Evolutionary conservation across 2,329 filamentous ascomycete species (phyloP).

Genomic region (Bipolaris oryzae): DNA sequence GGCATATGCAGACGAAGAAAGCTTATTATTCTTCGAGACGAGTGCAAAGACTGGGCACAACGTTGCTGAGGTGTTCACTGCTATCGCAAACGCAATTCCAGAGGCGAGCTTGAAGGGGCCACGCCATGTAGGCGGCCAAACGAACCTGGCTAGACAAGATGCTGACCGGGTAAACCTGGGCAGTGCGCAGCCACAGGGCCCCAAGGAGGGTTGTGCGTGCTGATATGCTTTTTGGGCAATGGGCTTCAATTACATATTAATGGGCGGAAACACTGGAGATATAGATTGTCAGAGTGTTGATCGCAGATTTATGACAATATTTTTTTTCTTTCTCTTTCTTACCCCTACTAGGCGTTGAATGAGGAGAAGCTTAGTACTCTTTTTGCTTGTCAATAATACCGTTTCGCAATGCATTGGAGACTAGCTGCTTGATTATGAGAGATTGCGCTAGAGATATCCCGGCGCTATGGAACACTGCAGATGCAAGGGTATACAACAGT

Average conservation of each 20-base stretch:
- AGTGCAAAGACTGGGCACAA: constrained; percentile 96
- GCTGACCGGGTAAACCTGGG: constrained; percentile 82
- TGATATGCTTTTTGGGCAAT: constrained; percentile 47
- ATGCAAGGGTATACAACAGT: too few species aligned
- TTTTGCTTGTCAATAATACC: constrained; percentile 2
- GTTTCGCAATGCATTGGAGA: background rate
- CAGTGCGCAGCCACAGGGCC: constrained; percentile 70
- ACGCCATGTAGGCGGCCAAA: constrained; percentile 67
- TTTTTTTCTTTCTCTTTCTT: background rate
- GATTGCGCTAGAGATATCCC: background rate
- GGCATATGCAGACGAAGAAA: constrained; percentile 92
- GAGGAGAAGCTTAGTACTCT: background rate
- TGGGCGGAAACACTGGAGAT: background rate
- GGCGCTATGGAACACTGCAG: too few species aligned
- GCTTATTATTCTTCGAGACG: constrained; percentile 94
- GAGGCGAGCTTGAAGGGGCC: constrained; percentile 94
- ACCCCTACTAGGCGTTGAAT: background rate
- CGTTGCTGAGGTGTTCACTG: constrained; percentile 94
- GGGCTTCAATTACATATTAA: background rate
- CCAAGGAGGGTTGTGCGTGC: constrained; percentile 92
- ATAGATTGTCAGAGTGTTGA: background rate
- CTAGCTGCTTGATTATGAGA: background rate
- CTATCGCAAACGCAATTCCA: constrained; percentile 96
- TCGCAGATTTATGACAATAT: background rate
- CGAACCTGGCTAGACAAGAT: constrained; percentile 61